Evolutionary conservation across 1,139 yeast genomes (phyloP).

Genomic region (Hanseniaspora gamundiae): DNA sequence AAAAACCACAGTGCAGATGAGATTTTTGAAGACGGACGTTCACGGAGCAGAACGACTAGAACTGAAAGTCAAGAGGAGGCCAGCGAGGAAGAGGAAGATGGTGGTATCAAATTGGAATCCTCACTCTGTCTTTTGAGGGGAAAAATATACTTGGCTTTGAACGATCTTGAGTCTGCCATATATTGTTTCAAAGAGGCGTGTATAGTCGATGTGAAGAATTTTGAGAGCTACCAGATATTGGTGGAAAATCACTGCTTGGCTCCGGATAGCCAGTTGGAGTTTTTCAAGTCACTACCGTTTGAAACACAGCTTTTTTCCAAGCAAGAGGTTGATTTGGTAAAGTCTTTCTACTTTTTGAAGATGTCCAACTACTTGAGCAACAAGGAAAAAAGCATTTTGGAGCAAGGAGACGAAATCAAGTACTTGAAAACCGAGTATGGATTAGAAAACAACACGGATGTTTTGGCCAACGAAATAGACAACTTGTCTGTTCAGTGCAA

Average conservation of each 20-base stretch:
- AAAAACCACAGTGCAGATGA: too few species aligned
- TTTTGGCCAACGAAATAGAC: constrained; percentile 61
- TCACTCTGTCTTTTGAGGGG: constrained; percentile 85
- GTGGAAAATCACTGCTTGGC: constrained; percentile 64
- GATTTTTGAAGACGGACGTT: too few species aligned
- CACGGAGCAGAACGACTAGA: too few species aligned
- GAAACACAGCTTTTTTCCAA: constrained; percentile 42
- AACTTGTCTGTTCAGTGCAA: constrained; percentile 64
- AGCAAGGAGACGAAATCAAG: background rate
- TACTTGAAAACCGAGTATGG: background rate
- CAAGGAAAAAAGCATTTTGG: constrained; percentile 32
- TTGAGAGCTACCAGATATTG: constrained; percentile 80
- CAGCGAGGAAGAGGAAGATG: constrained; percentile 31
- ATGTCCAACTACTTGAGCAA: constrained; percentile 58
- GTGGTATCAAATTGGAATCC: constrained; percentile 76
- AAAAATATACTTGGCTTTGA: constrained; percentile 67
- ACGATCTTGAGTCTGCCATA: constrained; percentile 77
- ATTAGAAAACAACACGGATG: constrained; percentile 41
- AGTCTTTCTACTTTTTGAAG: constrained; percentile 61
- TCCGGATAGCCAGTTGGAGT: constrained; percentile 82
- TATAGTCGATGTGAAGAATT: constrained; percentile 79
- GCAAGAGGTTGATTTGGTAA: constrained; percentile 70
- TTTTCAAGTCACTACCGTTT: constrained; percentile 56
- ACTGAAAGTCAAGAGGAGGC: background rate
- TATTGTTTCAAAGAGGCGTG: constrained; percentile 85